Percentiles rank a stretch among this genome's conserved stretches.
Conservation (phyloP, 495 filamentous ascomycete species). For the Aspergillus nanangensis region DNA sequence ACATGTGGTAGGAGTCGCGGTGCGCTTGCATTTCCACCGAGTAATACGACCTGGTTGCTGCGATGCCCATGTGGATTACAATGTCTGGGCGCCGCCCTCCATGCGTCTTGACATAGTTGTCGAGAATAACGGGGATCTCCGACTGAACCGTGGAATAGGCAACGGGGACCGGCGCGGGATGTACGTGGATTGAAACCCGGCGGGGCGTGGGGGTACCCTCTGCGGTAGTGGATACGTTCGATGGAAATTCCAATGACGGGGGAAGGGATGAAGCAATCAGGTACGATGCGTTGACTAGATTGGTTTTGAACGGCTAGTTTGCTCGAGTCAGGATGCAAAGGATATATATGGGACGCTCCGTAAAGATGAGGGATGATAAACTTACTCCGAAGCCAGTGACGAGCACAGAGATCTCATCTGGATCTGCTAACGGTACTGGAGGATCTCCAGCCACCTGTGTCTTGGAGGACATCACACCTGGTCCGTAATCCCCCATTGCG, state of each 20-base stretch:
- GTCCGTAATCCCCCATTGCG: slow-evolving; percentile 39
- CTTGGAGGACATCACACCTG: slow-evolving; percentile 13
- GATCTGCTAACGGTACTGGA: slow-evolving; percentile 9
- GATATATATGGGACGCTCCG: too few relatives aligned
- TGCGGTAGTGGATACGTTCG: slow-evolving; percentile 1
- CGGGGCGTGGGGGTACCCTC: slow-evolving; percentile 26
- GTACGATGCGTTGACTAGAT: slow-evolving; percentile 67
- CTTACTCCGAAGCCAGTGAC: slow-evolving; percentile 72
- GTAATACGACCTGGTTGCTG: slow-evolving; percentile 63
- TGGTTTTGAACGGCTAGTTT: slow-evolving; percentile 60
- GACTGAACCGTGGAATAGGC: slow-evolving; percentile 61
- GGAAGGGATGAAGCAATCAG: slow-evolving; percentile 57
- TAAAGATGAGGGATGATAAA: too few relatives aligned
- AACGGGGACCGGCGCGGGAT: slow-evolving; percentile 64
- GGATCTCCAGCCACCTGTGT: slow-evolving; percentile 12
- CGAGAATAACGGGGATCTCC: slow-evolving; percentile 54
- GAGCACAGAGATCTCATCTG: slow-evolving; percentile 57
- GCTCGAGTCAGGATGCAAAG: slow-evolving; percentile 7
- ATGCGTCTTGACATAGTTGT: slow-evolving; percentile 29
- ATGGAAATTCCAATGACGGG: slow-evolving; percentile 24
- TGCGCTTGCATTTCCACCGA: slow-evolving; percentile 67
- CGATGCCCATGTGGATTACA: slow-evolving; percentile 78
- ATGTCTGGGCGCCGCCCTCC: slow-evolving; percentile 53
- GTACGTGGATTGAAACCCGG: slow-evolving; percentile 58
- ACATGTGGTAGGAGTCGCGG: slow-evolving; percentile 67